Conservation (phyloP, 768 basidiomycete species). For the Dacryopinax spathularia region DNA sequence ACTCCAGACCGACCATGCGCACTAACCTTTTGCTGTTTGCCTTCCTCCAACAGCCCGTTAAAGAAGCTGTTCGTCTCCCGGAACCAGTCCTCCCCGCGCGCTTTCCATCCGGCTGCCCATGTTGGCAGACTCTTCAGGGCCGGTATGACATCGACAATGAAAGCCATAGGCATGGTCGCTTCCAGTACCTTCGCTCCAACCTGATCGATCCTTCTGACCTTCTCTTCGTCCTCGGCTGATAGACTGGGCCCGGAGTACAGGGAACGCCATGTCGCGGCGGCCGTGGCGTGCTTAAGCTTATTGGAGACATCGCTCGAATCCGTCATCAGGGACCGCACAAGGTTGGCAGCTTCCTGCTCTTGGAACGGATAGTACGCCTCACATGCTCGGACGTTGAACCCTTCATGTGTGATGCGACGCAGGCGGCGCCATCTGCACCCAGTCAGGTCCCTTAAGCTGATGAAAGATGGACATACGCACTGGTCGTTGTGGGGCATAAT, state of each 20-base stretch:
- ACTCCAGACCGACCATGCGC: neutral
- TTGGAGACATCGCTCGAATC: neutral
- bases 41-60: neutral
- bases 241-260: neutral
- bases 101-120: neutral
- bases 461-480: neutral
- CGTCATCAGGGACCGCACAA: neutral
- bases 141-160: neutral
- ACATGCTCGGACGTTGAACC: neutral
- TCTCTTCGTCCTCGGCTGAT: neutral
- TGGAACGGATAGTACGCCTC: conserved; percentile 1
- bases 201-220: neutral
- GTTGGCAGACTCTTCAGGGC: neutral
- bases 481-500: neutral
- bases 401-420: neutral
- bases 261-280: neutral
- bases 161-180: neutral
- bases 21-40: neutral
- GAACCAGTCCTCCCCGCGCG: neutral
- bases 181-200: neutral
- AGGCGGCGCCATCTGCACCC: neutral
- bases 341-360: neutral
- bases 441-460: neutral
- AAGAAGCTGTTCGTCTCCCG: neutral
- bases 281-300: neutral